Evolutionary conservation across 2,329 filamentous ascomycete species (phyloP), one percentile per base, ranked within the genome.

Genomic region (Trichoderma sp.): DNA sequence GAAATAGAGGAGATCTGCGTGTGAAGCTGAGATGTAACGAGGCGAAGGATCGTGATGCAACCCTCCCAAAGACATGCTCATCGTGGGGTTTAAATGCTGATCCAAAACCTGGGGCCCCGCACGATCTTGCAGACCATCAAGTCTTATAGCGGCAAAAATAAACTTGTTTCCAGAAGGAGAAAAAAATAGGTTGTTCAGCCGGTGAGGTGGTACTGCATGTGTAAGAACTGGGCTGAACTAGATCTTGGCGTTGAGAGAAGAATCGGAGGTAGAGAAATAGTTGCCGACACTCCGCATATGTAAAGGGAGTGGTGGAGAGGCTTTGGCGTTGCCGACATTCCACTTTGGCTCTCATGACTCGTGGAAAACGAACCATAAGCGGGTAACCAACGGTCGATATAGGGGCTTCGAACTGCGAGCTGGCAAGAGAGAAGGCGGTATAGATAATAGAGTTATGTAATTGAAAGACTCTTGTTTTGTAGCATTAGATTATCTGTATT

Each of bases 11-110:
- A 21, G 29, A 21, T 65, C 21, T 41, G 21, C 35, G 35, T 41
- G 24, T 27, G 21, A 45, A 27, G 41, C 41, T 45, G 63, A 45
- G 21, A 24, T 0, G 14, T 45, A 2, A 7, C 4, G 35, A 65
- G 63, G 7, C 35, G 27, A 45, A 45, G 35, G 63, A 65, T 27
- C 18, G 35, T 65, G 24, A 65, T 65, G 63, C 9, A 65, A 45
- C 63, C 12, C 35, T 41, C 7, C 21, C 21, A 21, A 27, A 45
- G 63, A 45, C 21, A 41, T 65, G 33, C 35, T 27, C 9, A 65
- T 65, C 63, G 21, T 65, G 63, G 63, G 63, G 35, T 65, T 38
- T 45, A 65, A 41, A 65, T 65, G 63, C 63, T 64, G 60, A 64
- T 64, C 60, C 60, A 12, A 65, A 65, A 65, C 35, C 24, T 65